Percentiles rank a stretch among this genome's conserved stretches.
Evolutionary conservation across 805 yeast species (phyloP).

Genomic region (Cyberlindnera samutprakarnensis): DNA sequence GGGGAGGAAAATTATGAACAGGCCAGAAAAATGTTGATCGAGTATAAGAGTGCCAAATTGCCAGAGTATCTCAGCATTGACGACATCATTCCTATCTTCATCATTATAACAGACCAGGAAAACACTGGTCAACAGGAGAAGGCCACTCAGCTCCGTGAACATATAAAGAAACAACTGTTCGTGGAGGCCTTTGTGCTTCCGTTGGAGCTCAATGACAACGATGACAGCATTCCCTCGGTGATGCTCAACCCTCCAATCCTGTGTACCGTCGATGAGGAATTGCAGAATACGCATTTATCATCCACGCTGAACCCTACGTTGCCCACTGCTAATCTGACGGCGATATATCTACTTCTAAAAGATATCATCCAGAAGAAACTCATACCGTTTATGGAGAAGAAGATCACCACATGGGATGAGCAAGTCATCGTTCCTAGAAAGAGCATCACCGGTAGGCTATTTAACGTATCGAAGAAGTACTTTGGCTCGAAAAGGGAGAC

Average conservation of each 20-base stretch:
- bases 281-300: constrained; percentile 16
- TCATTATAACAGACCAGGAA: constrained; percentile 42
- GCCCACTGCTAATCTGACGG: constrained; percentile 8
- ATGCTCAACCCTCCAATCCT: constrained; percentile 26
- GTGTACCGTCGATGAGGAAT: constrained; percentile 41
- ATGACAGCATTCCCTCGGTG: constrained; percentile 8
- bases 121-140: constrained; percentile 36
- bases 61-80: constrained; percentile 64
- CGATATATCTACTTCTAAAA: constrained; percentile 15
- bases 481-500: constrained; percentile 23
- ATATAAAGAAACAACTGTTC: constrained; percentile 28
- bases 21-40: constrained; percentile 51
- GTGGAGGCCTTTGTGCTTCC: constrained; percentile 23
- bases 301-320: constrained; percentile 8
- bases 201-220: constrained; percentile 10
- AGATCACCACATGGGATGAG: constrained; percentile 81
- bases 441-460: constrained; percentile 67
- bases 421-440: constrained; percentile 68
- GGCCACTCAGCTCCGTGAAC: constrained; percentile 30
- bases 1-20: constrained; percentile 42
- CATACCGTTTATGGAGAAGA: constrained; percentile 81
- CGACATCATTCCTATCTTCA: constrained; percentile 48
- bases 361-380: constrained; percentile 29
- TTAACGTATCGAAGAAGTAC: constrained; percentile 58
- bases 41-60: constrained; percentile 37